Base-by-base conservation (phyloP, 73 alveolate species). In the Tetrahymena thermophila region DNA sequence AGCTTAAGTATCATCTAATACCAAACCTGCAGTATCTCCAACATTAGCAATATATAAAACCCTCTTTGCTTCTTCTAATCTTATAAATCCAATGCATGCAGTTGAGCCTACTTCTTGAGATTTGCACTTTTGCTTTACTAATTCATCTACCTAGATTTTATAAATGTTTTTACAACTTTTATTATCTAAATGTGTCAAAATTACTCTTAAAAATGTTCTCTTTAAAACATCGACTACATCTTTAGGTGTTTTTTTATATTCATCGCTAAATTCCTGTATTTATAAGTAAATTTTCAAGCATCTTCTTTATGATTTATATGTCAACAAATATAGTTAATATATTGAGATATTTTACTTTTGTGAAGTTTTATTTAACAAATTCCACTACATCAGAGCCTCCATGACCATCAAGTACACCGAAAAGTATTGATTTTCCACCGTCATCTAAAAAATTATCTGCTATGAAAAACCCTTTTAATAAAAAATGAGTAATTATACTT, bases 1-100 rank as follows among this genome's bases (percentile, higher is more conserved):
- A 94, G 85, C 95, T 34, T 85, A 95, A 83, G 95, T 95, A n/a
- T 95, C 95, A 11, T 96, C 97, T 37, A 97, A 93, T 58, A 97
- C 93, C 31, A 95, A 84, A 35, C 97, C 96, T 93, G 97, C 56
- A 94, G 98, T 95, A 95, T 97, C 99, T 17, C 99, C 99, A n/a
- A 97, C 95, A 95, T 97, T 97, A 16, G 99, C 98, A n/a, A 97
- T 96, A 95, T 97, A 97, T 84, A 97, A 85, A 44, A 94, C 96
- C 42, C 96, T 96, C 93, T 96, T 96, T 28, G 97, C 98, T 35
- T 95, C 96, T 97, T 97, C 99, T 94, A 96, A 95, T 83, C 98
- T 96, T 34, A 97, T 96, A 44, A 96, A 97, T 25, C 97, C 96
- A 31, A 96, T 97, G 35, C 99, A 96, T 15, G 99, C 99, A 11